Evolutionary conservation across 768 basidiomycete species (phyloP).

Genomic region (Gyrodon lividus): DNA sequence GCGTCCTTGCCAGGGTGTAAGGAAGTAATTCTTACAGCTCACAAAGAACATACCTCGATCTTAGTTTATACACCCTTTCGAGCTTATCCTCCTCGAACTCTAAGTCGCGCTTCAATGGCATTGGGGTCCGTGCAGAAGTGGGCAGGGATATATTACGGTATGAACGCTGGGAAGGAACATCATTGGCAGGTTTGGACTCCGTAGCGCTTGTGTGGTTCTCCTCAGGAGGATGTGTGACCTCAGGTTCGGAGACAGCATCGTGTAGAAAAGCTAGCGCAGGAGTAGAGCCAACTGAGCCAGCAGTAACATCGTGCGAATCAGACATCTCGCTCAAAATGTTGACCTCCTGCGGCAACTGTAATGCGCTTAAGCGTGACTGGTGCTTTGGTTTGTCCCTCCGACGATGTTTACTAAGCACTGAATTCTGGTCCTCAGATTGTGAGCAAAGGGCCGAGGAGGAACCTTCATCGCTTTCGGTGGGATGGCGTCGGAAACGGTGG

Average conservation of each 20-base stretch:
- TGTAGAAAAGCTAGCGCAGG: neutral
- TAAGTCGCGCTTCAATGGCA: constrained; percentile 35
- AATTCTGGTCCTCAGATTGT: constrained; percentile 41
- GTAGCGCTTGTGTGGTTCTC: neutral
- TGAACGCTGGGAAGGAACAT: constrained; percentile 5
- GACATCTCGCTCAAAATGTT: constrained; percentile 5
- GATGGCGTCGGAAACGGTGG: constrained; percentile 34
- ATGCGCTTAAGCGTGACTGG: constrained; percentile 26
- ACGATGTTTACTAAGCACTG: constrained; percentile 17
- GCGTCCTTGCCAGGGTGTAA: constrained; percentile 41
- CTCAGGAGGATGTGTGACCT: neutral
- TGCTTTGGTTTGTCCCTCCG: constrained; percentile 14
- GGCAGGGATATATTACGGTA: constrained; percentile 39
- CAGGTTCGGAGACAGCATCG: constrained; percentile 8
- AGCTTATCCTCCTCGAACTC: constrained; percentile 45
- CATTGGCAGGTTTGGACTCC: neutral
- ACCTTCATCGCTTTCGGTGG: constrained; percentile 46
- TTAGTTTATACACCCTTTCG: constrained; percentile 54
- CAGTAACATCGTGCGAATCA: constrained; percentile 1
- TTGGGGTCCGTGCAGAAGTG: constrained; percentile 18
- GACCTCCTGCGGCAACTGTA: constrained; percentile 15
- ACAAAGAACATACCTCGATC: constrained; percentile 18
- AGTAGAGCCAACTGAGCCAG: constrained; percentile 7
- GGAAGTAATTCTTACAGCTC: neutral
- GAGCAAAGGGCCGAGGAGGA: constrained; percentile 47